A percentile compares a stretch with the other conserved stretches of the same genome.
Conservation (phyloP, 495 filamentous ascomycete species). For the Astrothelium macrocarpum region DNA sequence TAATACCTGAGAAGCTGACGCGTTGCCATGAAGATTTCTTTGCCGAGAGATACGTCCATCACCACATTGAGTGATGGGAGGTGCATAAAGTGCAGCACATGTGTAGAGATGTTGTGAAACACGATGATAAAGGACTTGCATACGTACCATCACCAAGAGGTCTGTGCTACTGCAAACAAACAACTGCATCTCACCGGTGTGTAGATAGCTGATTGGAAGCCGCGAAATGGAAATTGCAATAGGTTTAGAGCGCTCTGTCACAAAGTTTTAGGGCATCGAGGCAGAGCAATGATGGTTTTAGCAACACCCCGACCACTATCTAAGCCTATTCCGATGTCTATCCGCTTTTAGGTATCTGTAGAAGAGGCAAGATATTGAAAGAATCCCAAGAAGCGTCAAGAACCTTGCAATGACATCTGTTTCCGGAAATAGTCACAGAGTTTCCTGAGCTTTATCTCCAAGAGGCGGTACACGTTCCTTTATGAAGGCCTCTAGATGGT, state of each 20-base stretch:
- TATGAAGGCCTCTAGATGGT: conserved; percentile 73
- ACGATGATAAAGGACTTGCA: not conserved
- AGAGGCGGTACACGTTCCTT: conserved; percentile 48
- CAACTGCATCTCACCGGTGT: too few relatives aligned
- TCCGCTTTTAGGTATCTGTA: not conserved
- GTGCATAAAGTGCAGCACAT: too few relatives aligned
- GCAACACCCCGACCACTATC: too few relatives aligned
- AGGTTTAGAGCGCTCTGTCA: too few relatives aligned
- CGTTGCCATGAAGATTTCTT: not conserved
- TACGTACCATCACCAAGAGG: not conserved
- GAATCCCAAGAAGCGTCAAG: not conserved
- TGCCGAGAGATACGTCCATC: not conserved
- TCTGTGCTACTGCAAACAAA: not conserved
- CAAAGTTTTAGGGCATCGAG: too few relatives aligned
- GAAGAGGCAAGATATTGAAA: not conserved
- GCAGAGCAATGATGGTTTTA: too few relatives aligned
- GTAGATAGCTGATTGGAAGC: too few relatives aligned
- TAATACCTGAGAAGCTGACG: not conserved
- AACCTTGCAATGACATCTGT: not conserved
- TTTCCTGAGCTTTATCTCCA: conserved; percentile 21
- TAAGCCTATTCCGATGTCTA: not conserved
- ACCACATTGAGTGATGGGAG: not conserved
- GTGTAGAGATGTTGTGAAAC: not conserved
- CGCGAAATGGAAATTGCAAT: too few relatives aligned
- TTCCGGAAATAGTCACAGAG: conserved; percentile 13